Base-by-base conservation (phyloP, 495 filamentous ascomycete genomes). In the Penicillium coffeae region DNA sequence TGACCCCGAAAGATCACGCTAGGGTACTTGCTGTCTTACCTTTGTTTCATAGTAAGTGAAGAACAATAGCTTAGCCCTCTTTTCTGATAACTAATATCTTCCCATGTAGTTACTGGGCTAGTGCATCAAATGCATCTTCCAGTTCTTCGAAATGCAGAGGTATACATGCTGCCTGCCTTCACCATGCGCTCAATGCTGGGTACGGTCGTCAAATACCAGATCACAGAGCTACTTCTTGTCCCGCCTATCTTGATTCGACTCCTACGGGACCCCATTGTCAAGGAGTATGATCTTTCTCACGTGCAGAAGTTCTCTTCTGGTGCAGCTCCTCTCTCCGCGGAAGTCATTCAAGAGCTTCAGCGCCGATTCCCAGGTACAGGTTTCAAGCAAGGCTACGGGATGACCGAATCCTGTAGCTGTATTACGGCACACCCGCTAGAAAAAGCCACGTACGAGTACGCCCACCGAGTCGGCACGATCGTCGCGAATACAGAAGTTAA, bases 191-290 rank as follows among this genome's bases (percentile, higher is more conserved):
- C 46, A 16, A 78, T 88, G 72, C 74, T 86, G 13, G 51, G 66
- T 16, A 75, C 77, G 0, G 68, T 82, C 9, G 65, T 65, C 30
- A 59, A 77, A 42, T 76, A 80, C 54, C 54, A 75, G 40, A 71
- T 88, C 44, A 62, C 54, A 0, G 83, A 88, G 47, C 54, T 87
- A 38, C 75, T 86, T 34, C 72, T 86, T 50, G 85, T 87, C 3
- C 84, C 85, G 6, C 85, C 85, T 0, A 84, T 88, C 47, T 66
- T 86, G 4, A 85, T 88, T 48, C 76, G 84, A 8, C 67, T 88
- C 36, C 77, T 86, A 12, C 76, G 80, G 16, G 82, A 86, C 48
- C 76, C 80, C 2, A 69, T 77, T 18, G 83, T 87, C 3, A 63
- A 77, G n/a, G 60, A 73, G 13, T 87, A 85, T 53, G 79, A 83